Base-by-base conservation (phyloP, 2,329 filamentous ascomycete genomes). In the Xenoacremonium recifei region DNA sequence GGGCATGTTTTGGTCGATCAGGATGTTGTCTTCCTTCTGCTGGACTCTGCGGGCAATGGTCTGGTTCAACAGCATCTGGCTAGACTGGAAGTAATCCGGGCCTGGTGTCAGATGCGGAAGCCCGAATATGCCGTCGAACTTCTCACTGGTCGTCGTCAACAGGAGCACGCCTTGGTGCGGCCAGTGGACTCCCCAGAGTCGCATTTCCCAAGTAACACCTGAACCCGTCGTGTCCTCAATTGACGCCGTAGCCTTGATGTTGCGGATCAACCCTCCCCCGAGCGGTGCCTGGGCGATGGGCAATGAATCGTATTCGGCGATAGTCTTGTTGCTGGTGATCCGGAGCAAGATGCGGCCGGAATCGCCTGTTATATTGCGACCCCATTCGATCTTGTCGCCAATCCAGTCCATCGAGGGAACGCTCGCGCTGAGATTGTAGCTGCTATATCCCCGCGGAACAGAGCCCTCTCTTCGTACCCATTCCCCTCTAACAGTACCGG, bases 111-210 rank as follows among this genome's bases (percentile, higher is more conserved):
- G 76, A 64, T 97, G 90, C 19, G 93, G 91, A 35, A 97, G 70
- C 3, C 84, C 87, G 62, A 95, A 95, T 42, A 97, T 84, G 32
- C 93, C 91, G n/a, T 85, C 82, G 58, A 93, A 93, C 70, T 95
- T 96, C 60, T 96, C 87, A 64, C 90, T 96, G 35, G 90, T 92
- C 1, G 92, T 96, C 2, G 86, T 88, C 60, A 97, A 70, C 25
- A 97, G 70, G 37, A 93, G 80, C 12, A 82, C 79, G 2, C 93
- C 93, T 48, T 86, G 80, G n/a, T 79, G 76, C 27, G 86, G 83
- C 74, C 90, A 95, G 68, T 97, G 92, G 4, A 95, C 77, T 4
- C 93, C 93, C 64, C 89, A 84, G 37, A 96, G 68, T 38, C 80
- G 76, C 68, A 95, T 82, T 53, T 91, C 85, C 82, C 87, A 91